Base-by-base conservation (phyloP, 1,284 basidiomycete species). In the Serendipita sp. region DNA sequence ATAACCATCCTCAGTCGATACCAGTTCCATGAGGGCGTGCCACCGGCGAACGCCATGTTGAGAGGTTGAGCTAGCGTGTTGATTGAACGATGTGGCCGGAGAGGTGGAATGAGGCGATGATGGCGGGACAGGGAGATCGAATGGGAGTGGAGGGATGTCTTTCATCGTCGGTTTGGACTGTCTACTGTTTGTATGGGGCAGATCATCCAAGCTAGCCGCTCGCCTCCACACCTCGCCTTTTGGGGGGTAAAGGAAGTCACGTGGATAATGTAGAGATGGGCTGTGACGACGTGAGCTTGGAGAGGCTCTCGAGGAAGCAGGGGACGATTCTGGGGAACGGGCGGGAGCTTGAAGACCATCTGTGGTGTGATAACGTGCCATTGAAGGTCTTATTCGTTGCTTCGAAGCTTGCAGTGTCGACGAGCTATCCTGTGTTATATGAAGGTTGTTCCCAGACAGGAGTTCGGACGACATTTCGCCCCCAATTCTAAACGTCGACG, bases 1-100 rank as follows among this genome's bases (percentile, higher is more conserved):
- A 71, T 95, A 96, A 3, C 82, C 82, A 17, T 84, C 77, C 74
- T 96, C 93, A 0, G 91, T 93, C 65, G 82, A 79, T 38, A 94
- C 78, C 38, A 96, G 77, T 73, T 96, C 93, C 68, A 81, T 76
- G 64, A 92, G 77, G 1, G 86, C 85, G 67, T 91, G 83, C 65
- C 79, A 83, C 63, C 78, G 78, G 63, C 82, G 72, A n/a, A 75
- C 64, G 44, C 76, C 69, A 64, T 83, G 80, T 61, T 62, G 61
- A 32, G n/a, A 26, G 44, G 42, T 61, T n/a, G 29, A 35, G 41
- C 42, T 32, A 13, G 22, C 15, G 15, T 62, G 43, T 12, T 34
- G 44, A 26, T 29, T 50, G 17, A 26, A 44, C 30, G 38, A 43
- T 42, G 32, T 61, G 5, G 44, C 10, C 8, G 60, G 32, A 17